Percentiles rank a stretch among this genome's conserved stretches.
Conservation (phyloP, 768 basidiomycete genomes). For the Russula sp. region DNA sequence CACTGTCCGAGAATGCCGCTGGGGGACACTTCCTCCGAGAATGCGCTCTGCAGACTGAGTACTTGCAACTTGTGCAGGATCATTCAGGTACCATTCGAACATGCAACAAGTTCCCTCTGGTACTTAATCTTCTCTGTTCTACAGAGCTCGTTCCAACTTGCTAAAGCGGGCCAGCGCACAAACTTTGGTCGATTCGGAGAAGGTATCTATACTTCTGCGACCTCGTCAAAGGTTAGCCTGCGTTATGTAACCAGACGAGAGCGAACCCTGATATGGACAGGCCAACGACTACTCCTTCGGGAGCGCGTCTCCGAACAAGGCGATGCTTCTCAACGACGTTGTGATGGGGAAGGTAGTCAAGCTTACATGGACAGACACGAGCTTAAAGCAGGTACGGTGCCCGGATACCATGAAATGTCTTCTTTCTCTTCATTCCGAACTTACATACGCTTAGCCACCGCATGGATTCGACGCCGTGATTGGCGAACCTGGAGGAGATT, state of each 20-base stretch:
- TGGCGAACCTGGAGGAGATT: conserved; percentile 32
- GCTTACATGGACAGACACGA: conserved; percentile 23
- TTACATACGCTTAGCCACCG: no score
- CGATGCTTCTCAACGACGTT: conserved; percentile 34
- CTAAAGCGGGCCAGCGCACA: conserved; percentile 25
- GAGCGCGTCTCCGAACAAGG: conserved; percentile 24
- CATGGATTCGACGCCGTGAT: conserved; percentile 29
- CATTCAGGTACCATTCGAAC: conserved; percentile 25
- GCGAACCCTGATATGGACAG: conserved; percentile 12
- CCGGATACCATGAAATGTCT: neutral
- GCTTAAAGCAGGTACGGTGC: conserved; percentile 28
- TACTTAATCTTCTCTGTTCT: neutral
- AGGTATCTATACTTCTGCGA: conserved; percentile 35
- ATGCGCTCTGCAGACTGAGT: conserved; percentile 26
- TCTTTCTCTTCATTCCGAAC: neutral
- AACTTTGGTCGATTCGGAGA: conserved; percentile 34
- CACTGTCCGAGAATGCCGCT: conserved; percentile 32
- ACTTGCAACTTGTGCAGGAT: conserved; percentile 33
- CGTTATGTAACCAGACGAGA: neutral
- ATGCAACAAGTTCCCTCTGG: no score
- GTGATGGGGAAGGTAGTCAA: conserved; percentile 31
- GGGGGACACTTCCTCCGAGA: conserved; percentile 28
- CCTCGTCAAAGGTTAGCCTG: conserved; percentile 33
- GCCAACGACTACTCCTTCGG: conserved; percentile 33
- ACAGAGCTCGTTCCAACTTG: conserved; percentile 32